Conservation (phyloP, 2,329 filamentous ascomycete genomes). For the Fusarium irregulare region DNA sequence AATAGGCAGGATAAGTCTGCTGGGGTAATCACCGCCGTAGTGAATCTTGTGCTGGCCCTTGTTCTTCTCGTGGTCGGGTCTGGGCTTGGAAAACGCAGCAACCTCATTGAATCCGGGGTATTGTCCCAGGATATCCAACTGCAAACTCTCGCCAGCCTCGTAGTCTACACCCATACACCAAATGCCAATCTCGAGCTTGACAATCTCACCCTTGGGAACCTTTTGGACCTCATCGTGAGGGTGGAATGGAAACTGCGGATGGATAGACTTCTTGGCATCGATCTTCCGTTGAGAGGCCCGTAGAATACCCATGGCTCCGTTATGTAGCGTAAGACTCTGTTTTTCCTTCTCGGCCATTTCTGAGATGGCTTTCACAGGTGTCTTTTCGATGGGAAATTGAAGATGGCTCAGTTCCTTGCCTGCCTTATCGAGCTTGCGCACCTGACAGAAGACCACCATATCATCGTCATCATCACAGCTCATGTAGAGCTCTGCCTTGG, state of each 20-base stretch:
- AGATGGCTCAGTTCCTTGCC: conserved; percentile 22
- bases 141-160: not conserved
- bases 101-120: conserved; percentile 14
- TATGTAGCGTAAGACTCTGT: conserved; percentile 16
- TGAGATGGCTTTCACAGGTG: conserved; percentile 2
- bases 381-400: conserved; percentile 20
- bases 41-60: conserved; percentile 30
- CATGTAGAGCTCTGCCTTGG: conserved; percentile 33
- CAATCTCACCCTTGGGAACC: conserved; percentile 16
- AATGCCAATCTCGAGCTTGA: conserved; percentile 23
- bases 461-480: conserved; percentile 29
- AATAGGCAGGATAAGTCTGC: conserved; percentile 37
- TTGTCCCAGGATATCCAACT: conserved; percentile 17
- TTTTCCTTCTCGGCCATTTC: conserved; percentile 17
- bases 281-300: conserved; percentile 20
- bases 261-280: not conserved
- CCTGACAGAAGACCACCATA: conserved; percentile 17
- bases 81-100: conserved; percentile 21
- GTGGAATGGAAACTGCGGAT: conserved; percentile 19
- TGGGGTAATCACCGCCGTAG: conserved; percentile 32
- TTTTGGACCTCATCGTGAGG: conserved; percentile 19
- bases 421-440: conserved; percentile 15
- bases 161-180: conserved; percentile 27
- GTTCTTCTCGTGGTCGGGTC: conserved; percentile 14
- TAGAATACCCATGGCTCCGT: conserved; percentile 15